Evolutionary conservation across 306 rosid genomes (phyloP), one percentile per base, ranked within the genome.

Genomic region (Luffa acutangula): DNA sequence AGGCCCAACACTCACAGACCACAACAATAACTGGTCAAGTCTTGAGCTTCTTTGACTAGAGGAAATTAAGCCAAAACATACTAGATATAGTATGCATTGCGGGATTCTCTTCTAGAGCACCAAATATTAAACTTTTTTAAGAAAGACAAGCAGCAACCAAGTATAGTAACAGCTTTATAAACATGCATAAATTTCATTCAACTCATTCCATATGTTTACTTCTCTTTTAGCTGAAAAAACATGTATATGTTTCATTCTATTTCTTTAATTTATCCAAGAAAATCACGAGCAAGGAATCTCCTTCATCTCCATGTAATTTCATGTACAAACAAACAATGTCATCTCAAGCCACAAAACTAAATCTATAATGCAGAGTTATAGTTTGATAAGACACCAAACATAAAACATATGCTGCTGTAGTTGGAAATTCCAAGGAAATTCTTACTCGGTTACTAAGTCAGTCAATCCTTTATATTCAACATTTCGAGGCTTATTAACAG

Each of bases 381-480:
- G 79, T 54, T 76, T 37, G 63, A 76, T 34, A 54, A 21, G 18
- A 20, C 54, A 46, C 5, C 25, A 18, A 52, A 54, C 36, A 59
- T 60, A 43, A 20, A 43, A 77, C 41, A 21, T 57, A 77, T 39
- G 43, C 20, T 31, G 11, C 21, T 12, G 21, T 48, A 72, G 67
- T 36, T 49, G 46, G 79, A 80, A 79, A 62, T 86, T 64, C 77
- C 71, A 82, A 65, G 10, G 65, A 34, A 80, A 81, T 86, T 90
- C 95, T 92, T 91, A 94, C 98, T 95, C 99, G 33, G 99, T 95
- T 82, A 95, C 99, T 89, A 95, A 87, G 87, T 95, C 99, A 33
- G 99, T 84, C 59, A 88, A 78, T 90, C 97, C 99, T 84, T 95
- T 95, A 75, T 95, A 95, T 60, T 93, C 83, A 78, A 95, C 59